A percentile compares a stretch with the other conserved stretches of the same genome.
Conservation (phyloP, 257 asterid species). For the Anisodus acutangulus region DNA sequence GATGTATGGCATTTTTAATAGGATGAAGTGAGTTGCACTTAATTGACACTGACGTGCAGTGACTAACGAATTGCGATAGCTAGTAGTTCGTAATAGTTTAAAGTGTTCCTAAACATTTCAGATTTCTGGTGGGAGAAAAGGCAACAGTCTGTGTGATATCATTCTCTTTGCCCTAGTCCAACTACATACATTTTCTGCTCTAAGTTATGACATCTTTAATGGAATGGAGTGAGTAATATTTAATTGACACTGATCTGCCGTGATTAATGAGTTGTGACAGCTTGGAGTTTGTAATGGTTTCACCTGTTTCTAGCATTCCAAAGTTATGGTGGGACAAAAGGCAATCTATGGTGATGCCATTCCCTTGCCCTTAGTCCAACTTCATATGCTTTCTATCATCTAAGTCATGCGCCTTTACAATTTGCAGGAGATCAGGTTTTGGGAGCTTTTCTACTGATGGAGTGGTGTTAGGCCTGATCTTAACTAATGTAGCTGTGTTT, state of each 20-base stretch:
- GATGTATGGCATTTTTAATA: not conserved
- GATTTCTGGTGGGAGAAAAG: constrained; percentile 1
- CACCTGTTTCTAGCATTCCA: constrained; percentile 4
- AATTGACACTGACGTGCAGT: not conserved
- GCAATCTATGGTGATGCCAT: constrained; percentile 4
- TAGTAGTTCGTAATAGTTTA: constrained; percentile 3
- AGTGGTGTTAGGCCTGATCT: constrained; percentile 67
- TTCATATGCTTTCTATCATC: constrained; percentile 2
- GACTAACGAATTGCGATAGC: not conserved
- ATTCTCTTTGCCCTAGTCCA: constrained; percentile 16
- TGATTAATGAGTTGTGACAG: constrained; percentile 22
- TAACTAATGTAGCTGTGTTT: constrained; percentile 73
- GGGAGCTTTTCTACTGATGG: constrained; percentile 66
- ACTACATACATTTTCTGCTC: not conserved
- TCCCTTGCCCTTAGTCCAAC: not conserved
- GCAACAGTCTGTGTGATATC: constrained; percentile 9
- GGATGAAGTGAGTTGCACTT: constrained; percentile 21
- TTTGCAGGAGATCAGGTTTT: constrained; percentile 53
- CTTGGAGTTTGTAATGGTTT: constrained; percentile 1
- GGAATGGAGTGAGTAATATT: not conserved
- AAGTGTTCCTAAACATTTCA: constrained; percentile 4
- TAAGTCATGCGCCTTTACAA: constrained; percentile 26
- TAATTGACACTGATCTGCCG: constrained; percentile 11
- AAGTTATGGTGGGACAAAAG: not conserved
- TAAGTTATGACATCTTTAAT: not conserved